Conservation (phyloP, 345 rosid genomes). For the Citrus hindsii region DNA sequence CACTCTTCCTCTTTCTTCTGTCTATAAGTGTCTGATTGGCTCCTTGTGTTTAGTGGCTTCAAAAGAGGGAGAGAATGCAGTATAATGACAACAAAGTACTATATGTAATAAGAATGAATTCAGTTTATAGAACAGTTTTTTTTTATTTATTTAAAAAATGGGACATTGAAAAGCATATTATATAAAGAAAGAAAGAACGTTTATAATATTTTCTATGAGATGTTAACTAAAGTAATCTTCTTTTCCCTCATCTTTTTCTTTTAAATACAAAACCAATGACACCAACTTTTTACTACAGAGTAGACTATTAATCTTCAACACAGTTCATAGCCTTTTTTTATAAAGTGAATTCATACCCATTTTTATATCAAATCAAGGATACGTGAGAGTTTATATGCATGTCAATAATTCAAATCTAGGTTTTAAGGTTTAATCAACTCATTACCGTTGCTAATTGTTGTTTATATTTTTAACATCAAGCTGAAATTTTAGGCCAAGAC, state of each 20-base stretch:
- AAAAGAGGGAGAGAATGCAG: not conserved
- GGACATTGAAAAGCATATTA: not conserved
- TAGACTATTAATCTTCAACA: not conserved
- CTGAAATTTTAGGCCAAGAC: not conserved
- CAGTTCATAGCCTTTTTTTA: not conserved
- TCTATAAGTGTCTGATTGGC: not conserved
- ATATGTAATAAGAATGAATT: no score
- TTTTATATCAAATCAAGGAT: not conserved
- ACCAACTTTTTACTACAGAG: not conserved
- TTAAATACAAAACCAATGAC: conserved; percentile 8
- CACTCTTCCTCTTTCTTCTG: not conserved
- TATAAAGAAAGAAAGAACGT: not conserved
- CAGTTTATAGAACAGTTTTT: not conserved
- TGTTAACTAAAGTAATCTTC: conserved; percentile 7
- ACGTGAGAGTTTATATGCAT: not conserved
- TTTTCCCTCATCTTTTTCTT: not conserved
- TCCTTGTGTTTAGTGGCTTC: conserved; percentile 5
- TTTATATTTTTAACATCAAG: not conserved
- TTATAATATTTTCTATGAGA: not conserved
- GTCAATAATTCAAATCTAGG: not conserved
- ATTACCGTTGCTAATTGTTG: not conserved
- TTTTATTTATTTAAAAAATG: not conserved
- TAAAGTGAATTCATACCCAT: not conserved
- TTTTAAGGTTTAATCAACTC: not conserved
- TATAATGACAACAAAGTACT: no score